Base-by-base conservation (phyloP, 805 yeast genomes). In the Wickerhamiella australiensis region DNA sequence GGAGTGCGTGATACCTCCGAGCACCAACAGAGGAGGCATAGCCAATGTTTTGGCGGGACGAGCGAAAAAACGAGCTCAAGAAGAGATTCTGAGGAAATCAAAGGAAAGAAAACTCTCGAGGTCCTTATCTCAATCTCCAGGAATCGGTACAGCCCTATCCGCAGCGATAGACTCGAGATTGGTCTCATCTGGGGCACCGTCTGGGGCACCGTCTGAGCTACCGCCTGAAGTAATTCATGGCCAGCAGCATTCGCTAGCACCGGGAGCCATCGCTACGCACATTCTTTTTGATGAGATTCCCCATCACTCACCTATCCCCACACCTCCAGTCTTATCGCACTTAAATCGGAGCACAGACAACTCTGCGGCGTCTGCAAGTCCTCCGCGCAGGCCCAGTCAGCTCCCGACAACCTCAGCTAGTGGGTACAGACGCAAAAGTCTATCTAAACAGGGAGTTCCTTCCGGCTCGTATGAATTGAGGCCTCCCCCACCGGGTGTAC, bases 1-100 rank as follows among this genome's bases (percentile, higher is more conserved):
- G 56, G 86, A 81, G 56, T 88, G 97, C 65, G 79, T 80, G 13
- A 78, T 84, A 54, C 73, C 74, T n/a, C 78, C 75, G 25, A 69
- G 74, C 42, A 67, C 76, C 2, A 36, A 50, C 41, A 68, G 83
- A 53, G 81, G 82, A 15, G 76, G 77, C 2, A 63, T 64, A 23
- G 62, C 60, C 37, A 68, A 68, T 47, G 68, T 70, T 15, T 50
- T 60, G 0, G 59, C 63, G 11, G 70, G 69, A 23, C 61, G 56
- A 54, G 61, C 48, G 54, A 49, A 50, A 33, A 50, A 38, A 47
- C 50, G 50, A 25, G 35, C 35, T 8, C 35, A n/a, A 5, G 35
- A 8, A 31, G 35, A 31, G 15, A 8, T n/a, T n/a, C 6, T 12
- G n/a, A 5, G 5, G 35, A 13, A 31, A 5, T 5, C 15, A 8